Conservation (phyloP, 805 yeast genomes). For the Candida germanica region DNA sequence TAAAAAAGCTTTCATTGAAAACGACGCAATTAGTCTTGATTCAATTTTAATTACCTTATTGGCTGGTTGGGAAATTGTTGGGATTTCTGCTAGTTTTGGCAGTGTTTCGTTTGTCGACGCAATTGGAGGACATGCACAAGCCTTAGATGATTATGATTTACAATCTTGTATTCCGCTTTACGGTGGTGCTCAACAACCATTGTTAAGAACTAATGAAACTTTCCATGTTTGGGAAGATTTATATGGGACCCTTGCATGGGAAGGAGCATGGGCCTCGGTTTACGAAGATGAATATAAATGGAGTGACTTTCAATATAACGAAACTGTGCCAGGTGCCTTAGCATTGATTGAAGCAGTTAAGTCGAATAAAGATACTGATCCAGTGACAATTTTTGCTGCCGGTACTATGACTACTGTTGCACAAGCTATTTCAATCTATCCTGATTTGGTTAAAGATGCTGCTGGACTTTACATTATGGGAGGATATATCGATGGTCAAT, state of each 20-base stretch:
- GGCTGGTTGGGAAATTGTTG: constrained; percentile 39
- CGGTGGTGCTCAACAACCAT: constrained; percentile 37
- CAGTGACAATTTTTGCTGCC: constrained; percentile 33
- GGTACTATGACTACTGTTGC: constrained; percentile 45
- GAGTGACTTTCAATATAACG: constrained; percentile 27
- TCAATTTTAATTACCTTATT: constrained; percentile 35
- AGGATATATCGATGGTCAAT: constrained; percentile 42
- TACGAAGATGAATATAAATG: constrained; percentile 31
- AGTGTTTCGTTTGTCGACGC: constrained; percentile 37
- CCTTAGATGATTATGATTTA: constrained; percentile 30
- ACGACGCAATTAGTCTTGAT: constrained; percentile 39
- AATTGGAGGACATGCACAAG: constrained; percentile 29
- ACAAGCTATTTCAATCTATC: constrained; percentile 41
- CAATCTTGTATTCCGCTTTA: constrained; percentile 34
- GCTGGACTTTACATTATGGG: constrained; percentile 43
- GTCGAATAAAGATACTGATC: constrained; percentile 32
- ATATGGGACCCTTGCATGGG: constrained; percentile 40
- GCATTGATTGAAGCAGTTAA: constrained; percentile 41
- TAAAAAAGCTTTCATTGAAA: constrained; percentile 37
- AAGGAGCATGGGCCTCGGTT: constrained; percentile 34
- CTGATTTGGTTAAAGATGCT: constrained; percentile 36
- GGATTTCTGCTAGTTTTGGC: constrained; percentile 39
- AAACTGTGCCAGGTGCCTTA: constrained; percentile 32
- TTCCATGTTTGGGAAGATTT: constrained; percentile 37
- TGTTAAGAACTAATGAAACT: constrained; percentile 36